Base-by-base conservation (phyloP, 139 green algal genomes). In the Nannochloris sp. region DNA sequence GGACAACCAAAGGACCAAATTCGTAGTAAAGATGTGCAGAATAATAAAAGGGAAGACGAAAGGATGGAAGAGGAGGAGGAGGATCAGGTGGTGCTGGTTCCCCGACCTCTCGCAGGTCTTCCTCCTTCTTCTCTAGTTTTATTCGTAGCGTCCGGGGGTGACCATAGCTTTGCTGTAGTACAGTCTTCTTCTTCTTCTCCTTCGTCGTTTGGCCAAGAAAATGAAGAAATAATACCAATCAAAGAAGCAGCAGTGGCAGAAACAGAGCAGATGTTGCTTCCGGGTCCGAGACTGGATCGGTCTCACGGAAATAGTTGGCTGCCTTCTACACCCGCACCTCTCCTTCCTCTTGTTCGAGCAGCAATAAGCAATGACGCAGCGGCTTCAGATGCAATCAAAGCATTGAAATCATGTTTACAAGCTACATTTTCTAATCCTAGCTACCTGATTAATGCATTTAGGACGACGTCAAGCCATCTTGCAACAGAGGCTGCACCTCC, bases 101-200 rank as follows among this genome's bases (percentile, higher is more conserved):
- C 76, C 2, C 34, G 23, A 32, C 32, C 14, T 27, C 51, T 88
- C 29, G 23, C 19, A 10, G 42, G 45, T 8, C 58, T 82, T 54
- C 57, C 74, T 0, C 25, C 29, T 38, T 46, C 53, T 45, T 61
- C 36, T 24, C 29, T 80, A 32, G 34, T 67, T 32, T 53, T 63
- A n/a, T 73, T 60, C 39, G 55, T 64, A 10, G 53, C 39, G 13
- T 70, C 72, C 4, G 66, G 63, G 0, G 77, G 77, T 4, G 77
- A 83, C 38, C 75, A 79, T 54, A 79, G 51, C 35, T 19, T 74
- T 13, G 67, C 47, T 14, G 38, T 73, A 23, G 25, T 74, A 33
- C 32, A 70, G 35, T 34, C n/a, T n/a, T n/a, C n/a, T n/a, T n/a
- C n/a, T n/a, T n/a, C n/a, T n/a, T n/a, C n/a, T n/a, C n/a, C n/a